Evolutionary conservation across 1,139 yeast species (phyloP).

Genomic region (Nakaseomyces kungkrabaensis): DNA sequence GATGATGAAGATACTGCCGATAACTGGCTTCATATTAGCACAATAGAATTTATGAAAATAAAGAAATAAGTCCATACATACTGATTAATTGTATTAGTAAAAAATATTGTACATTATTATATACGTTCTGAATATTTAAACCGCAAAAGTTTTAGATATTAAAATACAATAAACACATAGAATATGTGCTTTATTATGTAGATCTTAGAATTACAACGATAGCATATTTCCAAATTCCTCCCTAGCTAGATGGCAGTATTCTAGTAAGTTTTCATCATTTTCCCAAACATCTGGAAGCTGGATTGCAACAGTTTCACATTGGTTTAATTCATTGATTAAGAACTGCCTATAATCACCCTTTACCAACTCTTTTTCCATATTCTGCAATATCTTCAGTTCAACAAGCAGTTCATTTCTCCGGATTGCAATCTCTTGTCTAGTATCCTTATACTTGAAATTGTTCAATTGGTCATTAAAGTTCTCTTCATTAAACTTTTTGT

Average conservation of each 20-base stretch:
- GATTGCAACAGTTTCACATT: slow-evolving; percentile 40
- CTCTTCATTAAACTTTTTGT: slow-evolving; percentile 20
- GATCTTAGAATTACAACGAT: background rate
- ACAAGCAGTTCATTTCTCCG: slow-evolving; percentile 65
- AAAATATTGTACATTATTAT: background rate
- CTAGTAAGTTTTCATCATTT: slow-evolving; percentile 18
- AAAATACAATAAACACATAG: background rate
- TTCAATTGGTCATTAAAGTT: slow-evolving; percentile 7
- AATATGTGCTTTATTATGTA: no score
- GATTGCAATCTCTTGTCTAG: slow-evolving; percentile 59
- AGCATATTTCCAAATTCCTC: slow-evolving; percentile 22
- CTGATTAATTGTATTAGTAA: background rate
- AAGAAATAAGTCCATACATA: background rate
- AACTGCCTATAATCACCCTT: slow-evolving; percentile 66
- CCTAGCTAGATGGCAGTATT: slow-evolving; percentile 29
- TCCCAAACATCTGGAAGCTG: slow-evolving; percentile 23
- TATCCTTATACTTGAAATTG: slow-evolving; percentile 34
- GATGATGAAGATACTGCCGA: slow-evolving; percentile 17
- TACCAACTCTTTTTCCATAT: slow-evolving; percentile 57
- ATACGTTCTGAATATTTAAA: no score
- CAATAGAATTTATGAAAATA: background rate
- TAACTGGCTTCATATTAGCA: slow-evolving; percentile 20
- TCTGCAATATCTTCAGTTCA: slow-evolving; percentile 56
- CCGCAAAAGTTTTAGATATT: no score
- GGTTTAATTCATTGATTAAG: slow-evolving; percentile 52